Conservation (phyloP, 352 stramenopile genomes). For the Achlya hypogyna region DNA sequence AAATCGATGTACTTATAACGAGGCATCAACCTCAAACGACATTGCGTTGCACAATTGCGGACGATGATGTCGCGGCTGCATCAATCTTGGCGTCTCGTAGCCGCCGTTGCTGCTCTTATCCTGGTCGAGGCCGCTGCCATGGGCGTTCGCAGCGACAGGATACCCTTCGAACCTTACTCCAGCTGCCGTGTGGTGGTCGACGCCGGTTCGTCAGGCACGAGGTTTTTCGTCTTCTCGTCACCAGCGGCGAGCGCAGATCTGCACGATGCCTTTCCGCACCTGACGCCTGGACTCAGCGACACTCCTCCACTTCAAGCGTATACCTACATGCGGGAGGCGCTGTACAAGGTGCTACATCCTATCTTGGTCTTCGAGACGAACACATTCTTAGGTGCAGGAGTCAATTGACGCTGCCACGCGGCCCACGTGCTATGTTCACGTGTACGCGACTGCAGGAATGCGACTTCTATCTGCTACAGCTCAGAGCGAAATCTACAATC, state of each 20-base stretch:
- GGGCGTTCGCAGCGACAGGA: background rate
- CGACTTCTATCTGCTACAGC: background rate
- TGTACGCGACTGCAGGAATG: conserved; percentile 12
- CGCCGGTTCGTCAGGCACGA: background rate
- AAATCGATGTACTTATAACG: no score
- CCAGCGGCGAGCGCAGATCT: background rate
- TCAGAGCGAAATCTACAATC: conserved; percentile 14
- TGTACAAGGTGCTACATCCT: conserved; percentile 10
- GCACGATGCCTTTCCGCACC: background rate
- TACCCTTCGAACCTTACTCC: background rate
- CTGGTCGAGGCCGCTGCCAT: background rate
- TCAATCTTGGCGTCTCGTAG: background rate
- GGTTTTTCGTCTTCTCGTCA: background rate
- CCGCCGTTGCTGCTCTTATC: background rate
- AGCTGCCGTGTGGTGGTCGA: conserved; percentile 14
- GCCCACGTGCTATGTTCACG: conserved; percentile 1
- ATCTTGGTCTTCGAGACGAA: background rate
- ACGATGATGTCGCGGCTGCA: no score
- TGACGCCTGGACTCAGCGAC: background rate
- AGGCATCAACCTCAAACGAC: no score
- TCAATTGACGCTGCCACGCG: background rate
- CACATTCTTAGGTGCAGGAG: background rate
- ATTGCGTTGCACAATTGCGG: no score
- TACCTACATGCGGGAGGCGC: background rate
- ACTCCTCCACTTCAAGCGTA: background rate